phyloP scores from a whole-genome alignment of 1,284 basidiomycete species.

The Inonotus hispidus region DNA sequence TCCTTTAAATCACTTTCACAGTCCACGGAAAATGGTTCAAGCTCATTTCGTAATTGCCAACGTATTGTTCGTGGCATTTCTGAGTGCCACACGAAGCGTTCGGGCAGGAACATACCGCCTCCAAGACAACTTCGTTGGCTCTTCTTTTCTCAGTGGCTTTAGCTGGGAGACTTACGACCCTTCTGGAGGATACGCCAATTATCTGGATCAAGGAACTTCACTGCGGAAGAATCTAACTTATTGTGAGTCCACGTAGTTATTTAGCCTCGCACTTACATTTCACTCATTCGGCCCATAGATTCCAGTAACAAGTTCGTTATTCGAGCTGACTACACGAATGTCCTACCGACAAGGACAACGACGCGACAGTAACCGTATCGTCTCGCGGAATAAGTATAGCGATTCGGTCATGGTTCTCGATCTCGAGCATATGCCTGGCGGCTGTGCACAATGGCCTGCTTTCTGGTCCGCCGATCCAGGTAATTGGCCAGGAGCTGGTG shows the following conservation, averaged over 20 bases:
- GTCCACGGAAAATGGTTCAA: not conserved
- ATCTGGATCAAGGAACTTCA: conserved; percentile 38
- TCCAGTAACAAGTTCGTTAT: conserved; percentile 41
- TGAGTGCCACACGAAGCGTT: not conserved
- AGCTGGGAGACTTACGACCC: conserved; percentile 48
- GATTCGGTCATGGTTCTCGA: conserved; percentile 51
- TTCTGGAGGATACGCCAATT: conserved; percentile 53
- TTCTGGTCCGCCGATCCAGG: conserved; percentile 54
- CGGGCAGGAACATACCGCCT: conserved; percentile 5
- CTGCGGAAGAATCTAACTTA: conserved; percentile 35
- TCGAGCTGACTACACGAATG: conserved; percentile 39
- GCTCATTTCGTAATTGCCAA: not conserved
- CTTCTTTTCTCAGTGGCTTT: conserved; percentile 41
- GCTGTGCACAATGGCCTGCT: conserved; percentile 57
- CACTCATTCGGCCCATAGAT: conserved; percentile 24
- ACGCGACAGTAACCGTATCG: conserved; percentile 48
- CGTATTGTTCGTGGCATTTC: not conserved
- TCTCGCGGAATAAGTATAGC: conserved; percentile 36
- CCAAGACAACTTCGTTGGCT: conserved; percentile 33
- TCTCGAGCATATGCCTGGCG: conserved; percentile 49
- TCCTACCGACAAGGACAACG: conserved; percentile 35
- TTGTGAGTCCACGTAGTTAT: conserved; percentile 24
- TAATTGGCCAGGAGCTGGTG: conserved; percentile 50
- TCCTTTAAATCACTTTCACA: not conserved
- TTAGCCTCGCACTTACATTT: not conserved